Base-by-base conservation (phyloP, 345 rosid genomes). In the Draba incana region DNA sequence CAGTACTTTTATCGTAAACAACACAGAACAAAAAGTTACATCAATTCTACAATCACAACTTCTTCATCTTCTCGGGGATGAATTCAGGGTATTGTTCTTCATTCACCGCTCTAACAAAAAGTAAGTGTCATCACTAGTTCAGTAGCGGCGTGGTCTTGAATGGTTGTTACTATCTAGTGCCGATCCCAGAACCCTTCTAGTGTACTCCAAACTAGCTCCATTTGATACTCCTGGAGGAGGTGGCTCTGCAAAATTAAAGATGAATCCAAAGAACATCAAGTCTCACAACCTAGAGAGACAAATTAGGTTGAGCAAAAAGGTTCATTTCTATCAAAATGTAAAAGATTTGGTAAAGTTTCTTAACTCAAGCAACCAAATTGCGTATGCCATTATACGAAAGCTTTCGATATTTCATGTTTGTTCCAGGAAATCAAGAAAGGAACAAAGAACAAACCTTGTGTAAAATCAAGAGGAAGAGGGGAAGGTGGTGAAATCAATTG, bases 161-260 rank as follows among this genome's bases (percentile, higher is more conserved):
- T 77, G 88, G 65, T 75, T 81, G 80, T 68, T 66, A 64, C 60
- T 74, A 72, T 92, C 93, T 80, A 79, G 48, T 43, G 84, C 24
- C 12, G 87, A 64, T 68, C 94, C 86, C n/a, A 76, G 77, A 78
- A 70, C 77, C 78, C 96, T 85, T 69, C 84, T 83, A 82, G 84
- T 82, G 74, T 77, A 80, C 60, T 83, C 88, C 74, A 83, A 82
- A 77, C 82, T 75, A 30, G 65, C 64, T 62, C 92, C 90, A 72
- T 85, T 84, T 56, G 84, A 69, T 73, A 80, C 82, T 57, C 90
- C 93, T 48, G 90, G 80, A 14, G 90, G 83, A 51, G 79, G 74
- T 0, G 79, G 81, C 73, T 72, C 83, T 88, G 81, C 68, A 74
- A 44, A 10, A 14, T n/a, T 0, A 11, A 2, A 62, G 11, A 62